Percentiles rank a stretch among this genome's conserved stretches.
phyloP scores from a whole-genome alignment of 139 green algal genomes.

The Chloropicon primus region DNA sequence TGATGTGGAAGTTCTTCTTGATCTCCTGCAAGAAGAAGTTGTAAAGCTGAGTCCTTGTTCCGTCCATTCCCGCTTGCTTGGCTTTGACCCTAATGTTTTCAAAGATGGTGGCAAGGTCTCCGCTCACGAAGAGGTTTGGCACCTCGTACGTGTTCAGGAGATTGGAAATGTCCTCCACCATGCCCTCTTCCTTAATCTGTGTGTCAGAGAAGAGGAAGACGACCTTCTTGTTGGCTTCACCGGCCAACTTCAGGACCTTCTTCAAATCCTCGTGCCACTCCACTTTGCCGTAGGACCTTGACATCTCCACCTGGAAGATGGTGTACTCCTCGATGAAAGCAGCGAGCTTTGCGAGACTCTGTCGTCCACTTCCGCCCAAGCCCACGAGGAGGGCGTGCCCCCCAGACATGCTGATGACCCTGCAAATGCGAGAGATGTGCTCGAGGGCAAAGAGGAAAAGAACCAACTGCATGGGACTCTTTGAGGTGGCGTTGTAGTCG shows the following conservation, averaged over 20 bases:
- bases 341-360: constrained; percentile 47
- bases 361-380: constrained; percentile 47
- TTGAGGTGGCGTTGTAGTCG: constrained; percentile 53
- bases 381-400: constrained; percentile 63
- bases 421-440: constrained; percentile 45
- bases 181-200: constrained; percentile 31
- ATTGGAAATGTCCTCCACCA: constrained; percentile 28
- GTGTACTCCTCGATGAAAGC: constrained; percentile 51
- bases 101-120: constrained; percentile 17
- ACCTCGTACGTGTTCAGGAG: constrained; percentile 41
- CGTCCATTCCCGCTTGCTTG: constrained; percentile 17
- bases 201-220: constrained; percentile 34
- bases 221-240: constrained; percentile 17
- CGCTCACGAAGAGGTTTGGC: constrained; percentile 50
- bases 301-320: constrained; percentile 53
- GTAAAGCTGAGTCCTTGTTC: constrained; percentile 33
- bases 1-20: constrained; percentile 51
- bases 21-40: constrained; percentile 62
- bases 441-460: constrained; percentile 62
- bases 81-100: constrained; percentile 26
- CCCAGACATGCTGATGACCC: constrained; percentile 50
- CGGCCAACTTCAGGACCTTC: constrained; percentile 12
- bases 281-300: constrained; percentile 45
- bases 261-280: constrained; percentile 46
- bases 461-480: constrained; percentile 59